Evolutionary conservation across 2,329 filamentous ascomycete genomes (phyloP).

Genomic region (Trichoderma lentiforme): DNA sequence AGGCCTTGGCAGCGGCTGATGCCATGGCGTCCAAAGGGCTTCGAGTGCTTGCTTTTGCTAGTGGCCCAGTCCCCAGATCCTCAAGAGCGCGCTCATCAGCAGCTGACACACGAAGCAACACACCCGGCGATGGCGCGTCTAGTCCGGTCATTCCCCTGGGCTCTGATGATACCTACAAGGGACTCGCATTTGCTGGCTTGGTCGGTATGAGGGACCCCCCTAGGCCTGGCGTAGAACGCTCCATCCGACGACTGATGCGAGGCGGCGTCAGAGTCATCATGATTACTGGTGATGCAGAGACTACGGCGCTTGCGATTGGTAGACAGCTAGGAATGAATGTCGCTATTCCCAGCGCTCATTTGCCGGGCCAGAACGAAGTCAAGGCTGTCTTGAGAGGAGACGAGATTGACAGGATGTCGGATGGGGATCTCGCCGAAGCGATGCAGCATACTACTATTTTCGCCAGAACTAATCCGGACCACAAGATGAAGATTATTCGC

Average conservation of each 20-base stretch:
- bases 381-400: slow-evolving; percentile 79
- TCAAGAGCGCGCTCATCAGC: slow-evolving; percentile 38
- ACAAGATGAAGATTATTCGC: slow-evolving; percentile 95
- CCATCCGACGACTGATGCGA: slow-evolving; percentile 85
- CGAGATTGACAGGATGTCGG: slow-evolving; percentile 89
- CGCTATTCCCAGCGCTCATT: slow-evolving; percentile 50
- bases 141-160: slow-evolving; percentile 41
- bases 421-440: slow-evolving; percentile 76
- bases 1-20: slow-evolving; percentile 76
- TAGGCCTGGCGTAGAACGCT: slow-evolving; percentile 80
- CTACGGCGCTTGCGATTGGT: slow-evolving; percentile 90
- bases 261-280: slow-evolving; percentile 97
- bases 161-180: slow-evolving; percentile 71
- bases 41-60: slow-evolving; percentile 89
- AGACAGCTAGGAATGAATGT: slow-evolving; percentile 94
- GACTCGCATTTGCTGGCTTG: slow-evolving; percentile 83
- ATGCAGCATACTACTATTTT: slow-evolving; percentile 92
- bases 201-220: slow-evolving; percentile 98
- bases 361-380: slow-evolving; percentile 55
- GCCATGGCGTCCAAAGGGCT: slow-evolving; percentile 85
- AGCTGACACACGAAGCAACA: slow-evolving; percentile 47
- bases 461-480: slow-evolving; percentile 91
- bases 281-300: slow-evolving; percentile 97
- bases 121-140: slow-evolving; percentile 42
- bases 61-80: slow-evolving; percentile 61